These are phyloP conservation scores for Trichoderma simmonsii DNA, from an alignment of 2,329 filamentous ascomycete genomes.

Conservation along the genomic window DNA sequence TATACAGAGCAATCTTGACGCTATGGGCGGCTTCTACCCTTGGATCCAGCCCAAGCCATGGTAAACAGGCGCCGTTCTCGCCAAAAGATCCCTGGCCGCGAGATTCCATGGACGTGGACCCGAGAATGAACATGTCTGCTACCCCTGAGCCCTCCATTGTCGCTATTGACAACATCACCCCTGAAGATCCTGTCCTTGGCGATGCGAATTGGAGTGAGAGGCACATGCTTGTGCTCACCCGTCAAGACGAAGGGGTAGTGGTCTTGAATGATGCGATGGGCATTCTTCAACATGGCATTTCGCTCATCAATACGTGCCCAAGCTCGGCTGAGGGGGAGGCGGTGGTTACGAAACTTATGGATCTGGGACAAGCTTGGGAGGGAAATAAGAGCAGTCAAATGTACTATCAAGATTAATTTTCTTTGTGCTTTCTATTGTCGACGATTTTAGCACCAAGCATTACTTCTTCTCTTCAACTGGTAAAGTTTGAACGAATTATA, in stretches of 20 bases:
- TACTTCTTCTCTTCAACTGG: not conserved
- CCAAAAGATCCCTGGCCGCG: not conserved
- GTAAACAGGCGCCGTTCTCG: not conserved
- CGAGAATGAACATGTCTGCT: not conserved
- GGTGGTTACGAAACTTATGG: not conserved
- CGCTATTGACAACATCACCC: not conserved
- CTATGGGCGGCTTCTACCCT: conserved; percentile 60
- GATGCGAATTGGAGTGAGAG: not conserved
- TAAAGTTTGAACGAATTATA: not conserved
- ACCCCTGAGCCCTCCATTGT: not conserved
- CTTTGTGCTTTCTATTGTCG: not conserved
- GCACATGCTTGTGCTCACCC: not conserved
- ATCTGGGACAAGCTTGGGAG: not conserved
- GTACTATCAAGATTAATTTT: not conserved
- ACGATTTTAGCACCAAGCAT: not conserved
- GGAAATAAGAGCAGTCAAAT: not conserved
- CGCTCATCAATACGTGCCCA: not conserved
- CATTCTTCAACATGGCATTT: conserved; percentile 10
- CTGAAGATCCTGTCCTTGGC: not conserved
- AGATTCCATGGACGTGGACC: not conserved
- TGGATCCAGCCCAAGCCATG: not conserved
- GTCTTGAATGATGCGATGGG: not conserved
- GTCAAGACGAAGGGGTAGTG: not conserved
- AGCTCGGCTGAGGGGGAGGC: not conserved
- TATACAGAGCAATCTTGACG: conserved; percentile 64